Percentiles rank a stretch among this genome's conserved stretches.
phyloP scores from a whole-genome alignment of 208 protist genomes.

The Trypanosoma melophagium region DNA sequence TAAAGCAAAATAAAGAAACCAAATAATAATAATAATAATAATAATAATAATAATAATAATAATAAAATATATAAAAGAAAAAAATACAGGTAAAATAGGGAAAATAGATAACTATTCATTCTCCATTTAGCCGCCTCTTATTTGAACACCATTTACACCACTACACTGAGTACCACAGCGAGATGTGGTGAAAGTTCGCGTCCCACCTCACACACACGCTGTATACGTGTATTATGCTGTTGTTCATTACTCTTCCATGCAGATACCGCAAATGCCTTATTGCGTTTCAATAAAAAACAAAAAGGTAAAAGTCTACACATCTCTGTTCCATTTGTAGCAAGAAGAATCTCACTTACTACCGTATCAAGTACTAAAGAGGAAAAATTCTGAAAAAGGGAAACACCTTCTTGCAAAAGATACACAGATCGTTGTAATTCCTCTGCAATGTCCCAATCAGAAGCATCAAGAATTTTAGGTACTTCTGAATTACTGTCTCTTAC shows the following conservation, averaged over 20 bases:
- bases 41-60: too few relatives aligned
- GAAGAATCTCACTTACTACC: conserved; percentile 4
- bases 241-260: conserved; percentile 15
- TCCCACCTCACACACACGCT: conserved; percentile 15
- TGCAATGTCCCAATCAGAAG: conserved; percentile 18
- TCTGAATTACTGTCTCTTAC: neutral
- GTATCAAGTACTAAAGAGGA: conserved; percentile 25
- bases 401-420: conserved; percentile 13
- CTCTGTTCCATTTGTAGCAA: neutral
- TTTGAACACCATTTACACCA: conserved; percentile 1
- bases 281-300: conserved; percentile 27
- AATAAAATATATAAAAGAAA: too few relatives aligned
- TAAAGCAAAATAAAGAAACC: too few relatives aligned
- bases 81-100: too few relatives aligned
- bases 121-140: neutral
- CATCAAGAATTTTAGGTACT: neutral
- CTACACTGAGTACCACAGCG: conserved; percentile 10
- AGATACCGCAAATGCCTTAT: conserved; percentile 19
- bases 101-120: too few relatives aligned
- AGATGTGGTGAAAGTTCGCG: conserved; percentile 21
- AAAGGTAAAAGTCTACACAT: conserved; percentile 13
- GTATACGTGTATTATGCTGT: conserved; percentile 8
- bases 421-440: conserved; percentile 19
- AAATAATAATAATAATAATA: too few relatives aligned
- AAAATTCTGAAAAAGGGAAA: conserved; percentile 11